Evolutionary conservation across 225 moss, liverwort and hornwort genomes (phyloP).

Genomic region (Takakia lepidozioides): DNA sequence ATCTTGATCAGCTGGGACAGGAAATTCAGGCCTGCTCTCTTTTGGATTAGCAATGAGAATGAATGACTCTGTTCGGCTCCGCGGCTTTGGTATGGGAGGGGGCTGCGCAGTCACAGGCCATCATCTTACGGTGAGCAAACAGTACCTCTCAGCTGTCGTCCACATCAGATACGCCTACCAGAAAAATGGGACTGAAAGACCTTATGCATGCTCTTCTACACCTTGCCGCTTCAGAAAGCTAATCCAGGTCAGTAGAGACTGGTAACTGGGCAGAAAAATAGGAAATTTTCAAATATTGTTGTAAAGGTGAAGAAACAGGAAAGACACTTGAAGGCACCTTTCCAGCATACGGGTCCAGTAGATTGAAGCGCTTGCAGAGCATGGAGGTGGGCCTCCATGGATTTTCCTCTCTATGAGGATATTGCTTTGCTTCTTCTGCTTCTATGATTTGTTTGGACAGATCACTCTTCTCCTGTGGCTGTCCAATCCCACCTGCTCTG

Average conservation of each 20-base stretch:
- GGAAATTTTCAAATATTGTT: no score
- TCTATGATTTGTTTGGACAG: slow-evolving; percentile 30
- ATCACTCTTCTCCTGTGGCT: slow-evolving; percentile 17
- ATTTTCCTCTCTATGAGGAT: slow-evolving; percentile 58
- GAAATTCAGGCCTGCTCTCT: slow-evolving; percentile 28
- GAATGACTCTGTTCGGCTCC: slow-evolving; percentile 63
- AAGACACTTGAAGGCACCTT: slow-evolving; percentile 27
- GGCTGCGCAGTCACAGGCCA: slow-evolving; percentile 38
- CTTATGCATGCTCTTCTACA: no score
- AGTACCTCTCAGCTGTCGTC: no score
- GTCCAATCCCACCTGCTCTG: not conserved
- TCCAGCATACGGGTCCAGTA: slow-evolving; percentile 76
- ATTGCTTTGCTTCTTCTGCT: slow-evolving; percentile 22
- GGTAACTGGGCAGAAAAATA: no score
- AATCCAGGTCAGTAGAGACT: no score
- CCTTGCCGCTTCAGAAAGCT: no score
- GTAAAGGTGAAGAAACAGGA: no score
- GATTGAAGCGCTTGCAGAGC: slow-evolving; percentile 93
- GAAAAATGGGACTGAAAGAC: no score
- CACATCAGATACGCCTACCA: no score
- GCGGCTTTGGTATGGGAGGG: slow-evolving; percentile 51
- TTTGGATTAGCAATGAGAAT: slow-evolving; percentile 37
- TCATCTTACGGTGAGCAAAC: no score
- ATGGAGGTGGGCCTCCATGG: slow-evolving; percentile 80
- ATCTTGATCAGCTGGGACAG: slow-evolving; percentile 14